Conservation (phyloP, 257 asterid genomes). For the Solanum habrochaites region DNA sequence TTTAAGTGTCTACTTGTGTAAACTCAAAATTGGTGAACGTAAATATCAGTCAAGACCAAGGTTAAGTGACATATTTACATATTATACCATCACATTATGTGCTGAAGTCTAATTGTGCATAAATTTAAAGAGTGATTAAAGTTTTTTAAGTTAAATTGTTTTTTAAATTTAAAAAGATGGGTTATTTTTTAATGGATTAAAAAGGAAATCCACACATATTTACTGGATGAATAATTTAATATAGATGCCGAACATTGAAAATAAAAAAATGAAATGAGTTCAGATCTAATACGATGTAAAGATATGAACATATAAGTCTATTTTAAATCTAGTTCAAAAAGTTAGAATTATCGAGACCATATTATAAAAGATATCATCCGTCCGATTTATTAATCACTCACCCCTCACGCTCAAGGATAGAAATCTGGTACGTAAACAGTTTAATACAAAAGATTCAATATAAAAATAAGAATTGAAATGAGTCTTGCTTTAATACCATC, state of each 20-base stretch:
- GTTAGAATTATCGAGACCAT: not conserved
- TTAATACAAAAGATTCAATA: not conserved
- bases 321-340: no score
- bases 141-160: not conserved
- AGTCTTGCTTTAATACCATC: not conserved
- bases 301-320: not conserved
- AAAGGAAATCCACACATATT: not conserved
- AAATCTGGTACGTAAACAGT: no score
- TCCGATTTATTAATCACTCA: not conserved
- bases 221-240: no score
- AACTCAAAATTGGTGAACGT: not conserved
- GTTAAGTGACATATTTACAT: not conserved
- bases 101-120: not conserved
- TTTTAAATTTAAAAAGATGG: not conserved
- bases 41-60: not conserved
- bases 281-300: no score
- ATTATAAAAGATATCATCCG: not conserved
- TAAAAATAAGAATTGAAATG: no score
- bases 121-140: not conserved
- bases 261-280: not conserved
- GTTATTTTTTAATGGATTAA: no score
- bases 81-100: not conserved
- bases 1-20: no score
- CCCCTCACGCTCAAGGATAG: not conserved
- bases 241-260: not conserved